Evolutionary conservation across 139 green algal species (phyloP).

Genomic region (Ettlia oleoabundans): DNA sequence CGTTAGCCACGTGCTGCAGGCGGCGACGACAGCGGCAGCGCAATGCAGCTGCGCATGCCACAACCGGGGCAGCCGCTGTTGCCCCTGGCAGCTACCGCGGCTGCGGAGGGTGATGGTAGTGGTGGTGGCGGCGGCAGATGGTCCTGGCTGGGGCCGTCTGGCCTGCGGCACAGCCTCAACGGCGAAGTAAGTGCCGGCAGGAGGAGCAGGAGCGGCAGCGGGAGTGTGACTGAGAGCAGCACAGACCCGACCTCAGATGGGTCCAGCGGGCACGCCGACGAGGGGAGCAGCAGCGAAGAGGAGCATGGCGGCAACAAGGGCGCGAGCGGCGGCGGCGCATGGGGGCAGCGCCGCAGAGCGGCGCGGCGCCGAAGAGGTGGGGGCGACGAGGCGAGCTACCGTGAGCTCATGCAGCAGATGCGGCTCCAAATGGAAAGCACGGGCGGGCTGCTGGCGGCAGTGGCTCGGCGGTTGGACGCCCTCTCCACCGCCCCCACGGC

Average conservation of each 20-base stretch:
- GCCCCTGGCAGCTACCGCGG: background rate
- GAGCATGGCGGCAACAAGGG: background rate
- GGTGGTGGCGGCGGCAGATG: constrained; percentile 1
- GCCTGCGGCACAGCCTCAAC: background rate
- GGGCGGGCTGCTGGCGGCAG: constrained; percentile 27
- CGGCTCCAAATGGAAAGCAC: constrained; percentile 1
- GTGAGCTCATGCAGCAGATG: constrained; percentile 31
- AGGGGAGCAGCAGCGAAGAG: too few relatives aligned
- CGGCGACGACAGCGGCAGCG: constrained; percentile 15
- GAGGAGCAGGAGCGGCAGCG: background rate
- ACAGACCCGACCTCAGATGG: background rate
- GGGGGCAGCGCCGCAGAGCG: background rate
- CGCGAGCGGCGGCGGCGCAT: background rate
- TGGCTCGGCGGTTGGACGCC: constrained; percentile 21
- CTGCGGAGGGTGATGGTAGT: background rate
- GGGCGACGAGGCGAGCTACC: too few relatives aligned
- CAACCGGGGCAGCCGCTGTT: constrained; percentile 12
- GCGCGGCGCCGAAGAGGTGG: too few relatives aligned
- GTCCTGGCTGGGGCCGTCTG: background rate
- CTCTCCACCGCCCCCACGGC: background rate
- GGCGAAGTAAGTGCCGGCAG: background rate
- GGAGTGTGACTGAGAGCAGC: too few relatives aligned
- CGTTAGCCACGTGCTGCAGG: too few relatives aligned
- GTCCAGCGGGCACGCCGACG: too few relatives aligned
- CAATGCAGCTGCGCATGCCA: constrained; percentile 44